Conservation (phyloP, 495 filamentous ascomycete species). For the Penicillium antarcticum region DNA sequence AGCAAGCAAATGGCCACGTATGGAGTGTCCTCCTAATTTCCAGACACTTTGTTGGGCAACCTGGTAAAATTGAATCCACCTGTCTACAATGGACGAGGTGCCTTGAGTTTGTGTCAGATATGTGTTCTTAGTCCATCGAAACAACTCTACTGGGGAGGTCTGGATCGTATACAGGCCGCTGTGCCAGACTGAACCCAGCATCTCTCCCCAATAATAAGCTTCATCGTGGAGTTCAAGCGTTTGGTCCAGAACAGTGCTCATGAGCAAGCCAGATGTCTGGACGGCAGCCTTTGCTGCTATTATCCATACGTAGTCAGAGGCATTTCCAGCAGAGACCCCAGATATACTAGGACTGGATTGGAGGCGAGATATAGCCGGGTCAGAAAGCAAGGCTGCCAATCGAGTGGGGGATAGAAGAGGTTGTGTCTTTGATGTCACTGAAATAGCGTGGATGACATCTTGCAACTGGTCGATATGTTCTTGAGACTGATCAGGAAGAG, state of each 20-base stretch:
- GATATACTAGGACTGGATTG: constrained; percentile 18
- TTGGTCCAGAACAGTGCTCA: constrained; percentile 71
- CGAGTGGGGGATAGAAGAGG: constrained; percentile 47
- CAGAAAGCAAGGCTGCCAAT: constrained; percentile 56
- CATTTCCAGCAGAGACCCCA: constrained; percentile 39
- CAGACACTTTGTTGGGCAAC: constrained; percentile 69
- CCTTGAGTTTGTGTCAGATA: constrained; percentile 53
- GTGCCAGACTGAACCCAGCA: constrained; percentile 67
- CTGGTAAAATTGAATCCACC: constrained; percentile 76
- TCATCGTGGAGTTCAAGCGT: constrained; percentile 79
- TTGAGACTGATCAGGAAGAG: constrained; percentile 5
- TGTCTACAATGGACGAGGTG: constrained; percentile 6
- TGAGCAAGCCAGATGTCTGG: constrained; percentile 74
- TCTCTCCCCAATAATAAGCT: constrained; percentile 89
- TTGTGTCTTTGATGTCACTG: constrained; percentile 57
- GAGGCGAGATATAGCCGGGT: constrained; percentile 43
- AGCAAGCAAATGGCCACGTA: constrained; percentile 57
- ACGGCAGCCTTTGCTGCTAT: constrained; percentile 80
- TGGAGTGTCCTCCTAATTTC: constrained; percentile 55
- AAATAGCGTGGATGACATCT: constrained; percentile 63
- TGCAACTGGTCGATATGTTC: constrained; percentile 46
- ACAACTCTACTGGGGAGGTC: constrained; percentile 70
- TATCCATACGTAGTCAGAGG: constrained; percentile 81
- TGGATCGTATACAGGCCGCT: constrained; percentile 78
- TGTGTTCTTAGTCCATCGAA: constrained; percentile 60